Base-by-base conservation (phyloP, 768 basidiomycete genomes). In the Leccinum arenicola region DNA sequence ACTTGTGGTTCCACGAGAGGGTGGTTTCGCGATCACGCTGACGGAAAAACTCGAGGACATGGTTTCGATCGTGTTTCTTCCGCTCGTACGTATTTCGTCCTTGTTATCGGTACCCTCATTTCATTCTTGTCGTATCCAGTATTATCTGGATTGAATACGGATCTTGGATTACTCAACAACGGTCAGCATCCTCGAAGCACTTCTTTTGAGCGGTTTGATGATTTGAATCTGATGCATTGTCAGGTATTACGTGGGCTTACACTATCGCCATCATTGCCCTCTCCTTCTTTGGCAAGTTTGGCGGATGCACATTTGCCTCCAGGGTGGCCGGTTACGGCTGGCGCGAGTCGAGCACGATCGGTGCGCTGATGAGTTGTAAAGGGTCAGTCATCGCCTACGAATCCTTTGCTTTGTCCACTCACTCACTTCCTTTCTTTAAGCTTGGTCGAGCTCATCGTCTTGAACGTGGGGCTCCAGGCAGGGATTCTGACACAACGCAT, bases 11-110 rank as follows among this genome's bases (percentile, higher is more conserved):
- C 96, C 97, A 2, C 85, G 93, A 29, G 89, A 95, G 66, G 91
- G 92, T 3, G 89, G 89, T 3, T 84, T 99, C 36, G 85, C 89
- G 0, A 91, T 95, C 54, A 80, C 87, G 0, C 76, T 98, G n/a
- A 94, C 92, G 0, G 93, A 96, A 66, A 98, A 96, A 68, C 76
- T 98, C n/a, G 97, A 99, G 75, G 96, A 98, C 74, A 86, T 96
- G 82, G 91, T 95, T 3, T 76, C 91, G 0, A 88, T 95, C 59
- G 86, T 95, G 48, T 95, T 97, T 75, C 75, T 97, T 12, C 95
- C 95, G 4, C 76, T 96, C 53, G 91, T 92, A 68, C 61, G 54
- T 57, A 17, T 29, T 35, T 23, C 25, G 11, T 43, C 54, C 25
- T 21, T 7, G 17, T 52, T 50, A 31, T 40, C 56, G 19, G 31